These are phyloP conservation scores for Oryza brachyantha DNA, from an alignment of 176 grass and related monocot species.

Conservation along the genomic window DNA sequence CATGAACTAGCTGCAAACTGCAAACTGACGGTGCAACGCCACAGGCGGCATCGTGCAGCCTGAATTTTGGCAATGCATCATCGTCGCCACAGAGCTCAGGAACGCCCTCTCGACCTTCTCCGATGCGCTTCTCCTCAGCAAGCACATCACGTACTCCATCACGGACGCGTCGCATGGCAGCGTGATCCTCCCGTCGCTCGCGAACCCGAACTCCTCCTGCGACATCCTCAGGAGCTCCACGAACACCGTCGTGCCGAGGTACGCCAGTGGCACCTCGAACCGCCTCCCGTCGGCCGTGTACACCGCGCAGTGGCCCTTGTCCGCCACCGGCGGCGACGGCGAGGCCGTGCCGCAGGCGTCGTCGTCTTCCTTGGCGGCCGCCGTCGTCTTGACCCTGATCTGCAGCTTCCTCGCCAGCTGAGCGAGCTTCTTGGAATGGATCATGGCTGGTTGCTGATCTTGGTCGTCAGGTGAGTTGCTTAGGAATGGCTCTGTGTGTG, in stretches of 20 bases:
- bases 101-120: slow-evolving; percentile 50
- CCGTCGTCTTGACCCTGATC: slow-evolving; percentile 20
- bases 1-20: slow-evolving; percentile 3
- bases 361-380: background rate
- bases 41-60: background rate
- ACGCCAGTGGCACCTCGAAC: slow-evolving; percentile 56
- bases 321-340: slow-evolving; percentile 9
- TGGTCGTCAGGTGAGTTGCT: slow-evolving; percentile 19
- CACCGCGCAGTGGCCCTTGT: slow-evolving; percentile 48
- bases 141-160: slow-evolving; percentile 50
- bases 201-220: slow-evolving; percentile 49
- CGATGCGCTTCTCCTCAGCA: slow-evolving; percentile 45
- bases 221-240: slow-evolving; percentile 38
- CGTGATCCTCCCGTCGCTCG: slow-evolving; percentile 38
- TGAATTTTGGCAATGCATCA: slow-evolving; percentile 23
- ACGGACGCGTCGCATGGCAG: slow-evolving; percentile 44
- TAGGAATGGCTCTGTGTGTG: slow-evolving; percentile 11
- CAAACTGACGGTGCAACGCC: slow-evolving; percentile 20
- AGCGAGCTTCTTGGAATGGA: slow-evolving; percentile 35
- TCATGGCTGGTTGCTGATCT: slow-evolving; percentile 22
- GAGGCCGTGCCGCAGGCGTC: slow-evolving; percentile 13
- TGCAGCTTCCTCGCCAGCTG: slow-evolving; percentile 32
- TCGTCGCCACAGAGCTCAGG: slow-evolving; percentile 42
- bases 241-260: slow-evolving; percentile 41
- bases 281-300: slow-evolving; percentile 43